Percentiles rank a stretch among this genome's conserved stretches.
Conservation (phyloP, 176 grass and related monocot genomes). For the Oryza officinalis region DNA sequence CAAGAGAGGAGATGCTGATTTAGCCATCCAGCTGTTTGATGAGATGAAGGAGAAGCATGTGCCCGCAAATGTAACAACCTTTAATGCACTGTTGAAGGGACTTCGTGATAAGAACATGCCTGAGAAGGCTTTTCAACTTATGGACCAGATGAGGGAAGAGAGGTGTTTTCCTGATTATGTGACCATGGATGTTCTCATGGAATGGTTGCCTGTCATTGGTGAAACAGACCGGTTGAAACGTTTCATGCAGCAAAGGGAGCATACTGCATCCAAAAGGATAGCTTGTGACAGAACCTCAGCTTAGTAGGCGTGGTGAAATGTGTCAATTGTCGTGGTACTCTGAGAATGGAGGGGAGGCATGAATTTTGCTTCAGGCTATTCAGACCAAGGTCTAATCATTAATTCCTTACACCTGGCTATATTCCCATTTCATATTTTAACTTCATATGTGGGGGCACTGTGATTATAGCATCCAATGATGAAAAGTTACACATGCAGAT, state of each 20-base stretch:
- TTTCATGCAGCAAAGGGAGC: slow-evolving; percentile 47
- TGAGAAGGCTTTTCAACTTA: slow-evolving; percentile 64
- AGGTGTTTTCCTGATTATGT: slow-evolving; percentile 63
- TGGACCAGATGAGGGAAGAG: slow-evolving; percentile 71
- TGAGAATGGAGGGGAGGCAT: neutral
- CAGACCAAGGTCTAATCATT: neutral
- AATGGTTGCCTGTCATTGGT: slow-evolving; percentile 69
- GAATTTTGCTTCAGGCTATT: slow-evolving; percentile 5
- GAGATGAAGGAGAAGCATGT: slow-evolving; percentile 63
- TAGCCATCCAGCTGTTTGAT: slow-evolving; percentile 52
- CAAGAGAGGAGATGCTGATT: slow-evolving; percentile 45
- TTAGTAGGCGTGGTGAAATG: neutral
- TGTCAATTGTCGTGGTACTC: neutral
- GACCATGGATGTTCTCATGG: slow-evolving; percentile 71
- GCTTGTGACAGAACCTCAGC: neutral
- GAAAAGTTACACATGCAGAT: neutral
- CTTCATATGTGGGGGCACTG: neutral
- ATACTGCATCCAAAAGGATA: slow-evolving; percentile 10
- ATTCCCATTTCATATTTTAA: neutral
- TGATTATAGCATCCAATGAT: neutral
- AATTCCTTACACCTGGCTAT: neutral
- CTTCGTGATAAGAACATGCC: slow-evolving; percentile 50
- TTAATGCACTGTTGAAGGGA: slow-evolving; percentile 66
- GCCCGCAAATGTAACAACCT: slow-evolving; percentile 53
- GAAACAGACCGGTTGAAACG: slow-evolving; percentile 58